These are phyloP conservation scores for Saturnispora mendoncae DNA, from an alignment of 805 yeast species.

Conservation along the genomic window DNA sequence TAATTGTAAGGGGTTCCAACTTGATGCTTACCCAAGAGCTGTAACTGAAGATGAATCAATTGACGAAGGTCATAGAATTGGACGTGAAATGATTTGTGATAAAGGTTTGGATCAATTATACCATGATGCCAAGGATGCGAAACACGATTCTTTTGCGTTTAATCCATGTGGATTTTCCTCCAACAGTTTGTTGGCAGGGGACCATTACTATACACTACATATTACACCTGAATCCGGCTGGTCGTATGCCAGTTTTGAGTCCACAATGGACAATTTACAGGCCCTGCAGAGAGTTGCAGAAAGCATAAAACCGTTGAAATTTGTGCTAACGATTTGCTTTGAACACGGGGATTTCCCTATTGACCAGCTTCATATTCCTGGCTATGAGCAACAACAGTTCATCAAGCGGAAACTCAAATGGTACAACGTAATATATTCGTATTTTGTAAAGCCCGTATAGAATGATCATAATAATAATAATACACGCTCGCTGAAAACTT, in stretches of 20 bases:
- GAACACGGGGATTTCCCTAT: not conserved
- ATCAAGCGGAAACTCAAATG: not conserved
- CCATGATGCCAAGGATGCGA: slow-evolving; percentile 3
- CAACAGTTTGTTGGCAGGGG: slow-evolving; percentile 59
- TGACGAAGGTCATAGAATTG: slow-evolving; percentile 61
- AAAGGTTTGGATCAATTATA: slow-evolving; percentile 54
- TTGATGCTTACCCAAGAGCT: slow-evolving; percentile 27
- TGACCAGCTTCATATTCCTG: not conserved
- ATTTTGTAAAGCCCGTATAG: slow-evolving; percentile 13
- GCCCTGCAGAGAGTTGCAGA: slow-evolving; percentile 44
- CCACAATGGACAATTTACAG: slow-evolving; percentile 37
- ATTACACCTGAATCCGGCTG: slow-evolving; percentile 91
- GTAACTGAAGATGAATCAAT: not conserved
- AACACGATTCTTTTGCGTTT: slow-evolving; percentile 84
- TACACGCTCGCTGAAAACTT: not conserved
- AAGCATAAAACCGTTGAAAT: slow-evolving; percentile 67
- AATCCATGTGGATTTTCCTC: slow-evolving; percentile 94
- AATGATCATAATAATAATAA: not conserved
- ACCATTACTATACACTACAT: slow-evolving; percentile 70
- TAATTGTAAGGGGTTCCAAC: slow-evolving; percentile 47
- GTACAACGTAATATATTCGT: slow-evolving; percentile 11
- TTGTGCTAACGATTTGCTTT: slow-evolving; percentile 30
- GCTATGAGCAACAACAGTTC: not conserved
- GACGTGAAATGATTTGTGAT: slow-evolving; percentile 54
- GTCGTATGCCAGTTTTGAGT: slow-evolving; percentile 94